Percentiles rank a stretch among this genome's conserved stretches.
Conservation (phyloP, 1,284 basidiomycete species). For the Sanghuangporus baumii region DNA sequence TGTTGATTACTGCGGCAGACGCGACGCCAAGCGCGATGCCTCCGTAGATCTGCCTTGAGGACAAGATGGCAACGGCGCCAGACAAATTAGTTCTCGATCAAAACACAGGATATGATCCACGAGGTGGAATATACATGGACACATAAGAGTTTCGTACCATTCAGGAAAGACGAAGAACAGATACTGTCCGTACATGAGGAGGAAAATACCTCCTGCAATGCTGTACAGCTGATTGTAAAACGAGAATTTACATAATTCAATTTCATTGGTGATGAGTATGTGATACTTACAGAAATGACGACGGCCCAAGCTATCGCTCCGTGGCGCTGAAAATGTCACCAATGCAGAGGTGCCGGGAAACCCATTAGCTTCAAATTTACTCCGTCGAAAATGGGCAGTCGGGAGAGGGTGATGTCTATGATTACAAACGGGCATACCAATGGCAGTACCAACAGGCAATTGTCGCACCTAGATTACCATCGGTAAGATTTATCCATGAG, state of each 20-base stretch:
- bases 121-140: not conserved
- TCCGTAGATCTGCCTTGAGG: conserved; percentile 65
- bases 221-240: conserved; percentile 50
- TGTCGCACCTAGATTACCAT: conserved; percentile 54
- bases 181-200: conserved; percentile 60
- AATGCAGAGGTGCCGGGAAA: not conserved
- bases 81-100: not conserved
- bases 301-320: conserved; percentile 74
- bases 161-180: conserved; percentile 68
- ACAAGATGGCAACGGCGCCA: conserved; percentile 4
- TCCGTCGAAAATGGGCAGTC: not conserved
- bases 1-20: conserved; percentile 48
- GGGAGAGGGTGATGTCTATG: not conserved
- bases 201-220: conserved; percentile 61
- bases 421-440: conserved; percentile 39
- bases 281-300: conserved; percentile 49
- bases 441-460: conserved; percentile 63
- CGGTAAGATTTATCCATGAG: not conserved
- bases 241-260: not conserved
- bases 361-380: not conserved
- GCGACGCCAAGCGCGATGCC: conserved; percentile 61
- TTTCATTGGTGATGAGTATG: not conserved
- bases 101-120: not conserved
- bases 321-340: conserved; percentile 39
- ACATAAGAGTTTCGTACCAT: conserved; percentile 38